Base-by-base conservation (phyloP, 2,329 filamentous ascomycete genomes). In the Cladophialophora chaetospira region DNA sequence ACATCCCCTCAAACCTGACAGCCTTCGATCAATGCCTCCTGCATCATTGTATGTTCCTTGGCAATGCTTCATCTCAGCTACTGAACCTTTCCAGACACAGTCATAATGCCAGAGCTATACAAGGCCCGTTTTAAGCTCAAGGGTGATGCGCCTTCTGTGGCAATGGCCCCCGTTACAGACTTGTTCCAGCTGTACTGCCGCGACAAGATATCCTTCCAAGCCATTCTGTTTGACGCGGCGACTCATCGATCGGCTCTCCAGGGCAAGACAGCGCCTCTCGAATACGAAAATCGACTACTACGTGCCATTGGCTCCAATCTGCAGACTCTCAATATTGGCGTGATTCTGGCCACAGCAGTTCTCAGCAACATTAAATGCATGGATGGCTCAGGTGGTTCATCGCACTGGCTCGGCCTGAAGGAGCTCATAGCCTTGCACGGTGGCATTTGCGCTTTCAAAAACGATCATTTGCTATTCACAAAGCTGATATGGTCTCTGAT, bases 101-200 rank as follows among this genome's bases (percentile, higher is more conserved):
- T 19, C 9, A 33, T 42, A 4, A 51, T 51, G 35, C 47, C 47
- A 17, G 47, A 51, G 35, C 23, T 42, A 21, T 51, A 51, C 47
- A 42, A 36, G 25, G 47, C 47, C 21, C 47, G 47, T 9, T 51
- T 33, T 33, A 51, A 31, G 23, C 35, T 40, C 10, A 29, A 29
- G n/a, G 35, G 35, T 15, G 31, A 51, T 8, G 47, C 25, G 2
- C 35, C 15, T 31, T n/a, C 47, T 2, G 47, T 51, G 23, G 42
- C 42, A n/a, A 44, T 44, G 42, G 42, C 42, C 23, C 42, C 42
- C 3, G 21, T 44, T n/a, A 42, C 15, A 15, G 47, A 51, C 35
- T 29, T 51, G 47, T 51, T 51, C 23, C 47, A 51, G 19, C 35
- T 51, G 15, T 51, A 51, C 35, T 51, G 35, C 21, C 47, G 47